Evolutionary conservation across 2,329 filamentous ascomycete species (phyloP).

Genomic region (Fusarium nygamai): DNA sequence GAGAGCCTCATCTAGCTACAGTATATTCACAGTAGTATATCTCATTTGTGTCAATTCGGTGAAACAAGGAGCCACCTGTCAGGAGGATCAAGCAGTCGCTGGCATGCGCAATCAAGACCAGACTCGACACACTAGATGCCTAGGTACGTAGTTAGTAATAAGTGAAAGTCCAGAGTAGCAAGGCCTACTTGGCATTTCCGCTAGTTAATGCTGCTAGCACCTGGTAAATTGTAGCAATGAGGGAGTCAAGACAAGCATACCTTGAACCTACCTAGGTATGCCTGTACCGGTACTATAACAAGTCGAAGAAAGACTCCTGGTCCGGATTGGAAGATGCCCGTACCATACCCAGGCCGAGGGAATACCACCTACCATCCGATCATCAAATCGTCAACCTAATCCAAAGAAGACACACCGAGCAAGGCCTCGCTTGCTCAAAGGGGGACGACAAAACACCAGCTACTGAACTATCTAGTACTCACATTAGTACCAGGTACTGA

Average conservation of each 20-base stretch:
- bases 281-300: neutral
- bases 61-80: slow-evolving; percentile 8
- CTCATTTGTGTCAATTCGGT: neutral
- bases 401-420: slow-evolving; percentile 9
- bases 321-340: slow-evolving; percentile 16
- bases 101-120: slow-evolving; percentile 16
- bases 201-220: slow-evolving; percentile 4
- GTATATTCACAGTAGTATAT: neutral
- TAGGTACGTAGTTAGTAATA: neutral
- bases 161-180: slow-evolving; percentile 8
- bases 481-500: neutral
- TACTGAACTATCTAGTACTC: neutral
- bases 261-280: neutral
- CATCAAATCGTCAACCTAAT: slow-evolving; percentile 19
- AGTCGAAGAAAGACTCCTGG: slow-evolving; percentile 19
- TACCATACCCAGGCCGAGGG: slow-evolving; percentile 16
- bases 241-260: slow-evolving; percentile 40
- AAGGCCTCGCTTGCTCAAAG: slow-evolving; percentile 6
- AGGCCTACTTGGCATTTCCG: slow-evolving; percentile 4
- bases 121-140: neutral
- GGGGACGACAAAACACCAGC: neutral
- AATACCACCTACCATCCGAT: slow-evolving; percentile 38
- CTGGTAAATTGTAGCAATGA: slow-evolving; percentile 38
- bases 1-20: slow-evolving; percentile 20
- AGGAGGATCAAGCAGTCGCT: slow-evolving; percentile 9